Percentiles rank a stretch among this genome's conserved stretches.
These are phyloP conservation scores for Fusarium humuli DNA, from an alignment of 2,329 filamentous ascomycete genomes.

Conservation along the genomic window DNA sequence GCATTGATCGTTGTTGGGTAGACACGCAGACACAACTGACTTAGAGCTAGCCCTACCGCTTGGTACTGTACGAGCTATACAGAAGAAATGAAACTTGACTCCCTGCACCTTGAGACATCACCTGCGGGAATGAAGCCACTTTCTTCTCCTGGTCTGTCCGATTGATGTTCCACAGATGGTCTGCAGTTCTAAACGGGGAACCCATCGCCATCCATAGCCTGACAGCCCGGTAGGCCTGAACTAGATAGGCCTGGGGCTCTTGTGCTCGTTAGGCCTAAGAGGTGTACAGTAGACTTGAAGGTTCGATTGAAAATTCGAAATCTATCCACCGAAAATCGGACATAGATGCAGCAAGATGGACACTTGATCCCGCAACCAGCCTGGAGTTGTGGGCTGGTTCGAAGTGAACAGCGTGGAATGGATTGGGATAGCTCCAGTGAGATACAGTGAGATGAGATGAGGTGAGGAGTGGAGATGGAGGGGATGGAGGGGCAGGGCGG, in stretches of 20 bases:
- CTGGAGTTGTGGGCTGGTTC: slow-evolving; percentile 32
- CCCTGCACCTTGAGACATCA: slow-evolving; percentile 9
- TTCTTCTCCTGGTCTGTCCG: slow-evolving; percentile 27
- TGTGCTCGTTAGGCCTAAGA: neutral
- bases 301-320: slow-evolving; percentile 18
- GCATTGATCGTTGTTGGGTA: slow-evolving; percentile 36
- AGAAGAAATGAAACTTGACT: slow-evolving; percentile 27
- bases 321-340: slow-evolving; percentile 41
- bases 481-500: slow-evolving; percentile 16
- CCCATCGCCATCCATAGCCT: slow-evolving; percentile 1
- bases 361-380: slow-evolving; percentile 37
- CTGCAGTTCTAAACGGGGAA: slow-evolving; percentile 25
- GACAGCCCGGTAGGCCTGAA: neutral
- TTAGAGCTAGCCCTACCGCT: slow-evolving; percentile 24
- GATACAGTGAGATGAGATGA: slow-evolving; percentile 20
- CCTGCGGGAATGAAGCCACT: slow-evolving; percentile 30
- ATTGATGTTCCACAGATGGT: slow-evolving; percentile 37
- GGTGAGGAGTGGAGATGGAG: slow-evolving; percentile 21
- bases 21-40: slow-evolving; percentile 25
- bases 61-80: slow-evolving; percentile 8
- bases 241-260: neutral
- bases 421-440: slow-evolving; percentile 26
- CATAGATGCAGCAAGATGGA: slow-evolving; percentile 25
- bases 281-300: neutral
- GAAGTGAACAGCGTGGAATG: slow-evolving; percentile 25